Evolutionary conservation across 305 asterid genomes (phyloP), one percentile per base, ranked within the genome.

Genomic region (Rubia occidens): DNA sequence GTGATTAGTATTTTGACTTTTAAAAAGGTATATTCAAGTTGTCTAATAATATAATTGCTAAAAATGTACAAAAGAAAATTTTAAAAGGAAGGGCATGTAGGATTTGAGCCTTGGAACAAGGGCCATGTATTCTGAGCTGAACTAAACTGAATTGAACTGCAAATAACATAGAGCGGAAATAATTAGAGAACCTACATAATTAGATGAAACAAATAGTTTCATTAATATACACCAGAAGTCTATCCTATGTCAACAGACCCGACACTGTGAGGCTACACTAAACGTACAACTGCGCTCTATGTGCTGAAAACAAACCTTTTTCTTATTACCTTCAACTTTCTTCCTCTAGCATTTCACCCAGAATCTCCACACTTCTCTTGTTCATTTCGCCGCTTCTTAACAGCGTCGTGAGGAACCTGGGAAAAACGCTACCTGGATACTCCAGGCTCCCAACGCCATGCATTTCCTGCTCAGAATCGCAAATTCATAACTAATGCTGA

Each of bases 271-370:
- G 3, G 37, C 11, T 66, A 42, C 35, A 66, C 60, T 26, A 67
- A 8, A 37, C 7, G 26, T 18, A 55, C 54, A 55, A 26, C 2
- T 9, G 54, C 21, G 15, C 20, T 42, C 4, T 42, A 8, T 20
- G n/a, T 11, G 13, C 54, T n/a, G 8, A 10, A 47, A 11, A 54
- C 29, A 72, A 60, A 44, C 44, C 71, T 51, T 71, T 29, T 21
- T 24, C 26, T 58, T 3, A 32, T 32, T 49, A 53, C 68, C 49
- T 71, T 90, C 80, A 88, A 67, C 85, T 82, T 75, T 86, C 83
- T 75, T 93, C 92, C 84, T 88, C 95, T 87, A 94, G 76, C 96
- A 94, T 87, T 84, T 88, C 94, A 49, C 92, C 95, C 2, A 90
- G 95, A 86, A 90, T 84, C 79, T 93, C 96, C 75, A 79, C 89